Percentiles rank a stretch among this genome's conserved stretches.
These are phyloP conservation scores for Salvia sclarea DNA, from an alignment of 305 asterid genomes.

Conservation along the genomic window DNA sequence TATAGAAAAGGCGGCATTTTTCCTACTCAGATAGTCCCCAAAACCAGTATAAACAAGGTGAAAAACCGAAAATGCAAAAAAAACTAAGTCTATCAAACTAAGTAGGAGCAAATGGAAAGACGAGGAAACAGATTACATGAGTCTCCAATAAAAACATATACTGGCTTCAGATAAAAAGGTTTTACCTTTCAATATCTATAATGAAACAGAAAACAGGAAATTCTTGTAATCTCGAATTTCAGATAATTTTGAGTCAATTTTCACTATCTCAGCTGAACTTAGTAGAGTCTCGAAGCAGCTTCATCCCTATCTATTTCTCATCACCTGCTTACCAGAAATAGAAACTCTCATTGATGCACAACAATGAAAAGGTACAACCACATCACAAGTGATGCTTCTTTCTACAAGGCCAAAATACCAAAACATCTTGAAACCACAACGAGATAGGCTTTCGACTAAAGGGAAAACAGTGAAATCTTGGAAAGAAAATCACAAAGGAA, in stretches of 20 bases:
- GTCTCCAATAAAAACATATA: slow-evolving; percentile 6
- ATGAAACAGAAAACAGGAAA: slow-evolving; percentile 5
- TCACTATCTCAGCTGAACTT: slow-evolving; percentile 13
- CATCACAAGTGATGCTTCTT: slow-evolving; percentile 10
- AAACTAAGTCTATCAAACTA: neutral
- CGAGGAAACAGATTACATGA: neutral
- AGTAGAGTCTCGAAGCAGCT: neutral
- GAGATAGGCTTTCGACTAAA: neutral
- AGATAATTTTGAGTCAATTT: neutral
- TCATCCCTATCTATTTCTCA: neutral
- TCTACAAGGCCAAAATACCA: neutral
- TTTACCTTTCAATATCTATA: slow-evolving; percentile 28
- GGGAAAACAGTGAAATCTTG: slow-evolving; percentile 9
- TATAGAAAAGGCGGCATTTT: neutral
- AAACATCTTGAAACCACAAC: neutral
- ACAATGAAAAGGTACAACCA: neutral
- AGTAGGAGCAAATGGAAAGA: neutral
- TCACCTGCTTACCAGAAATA: slow-evolving; percentile 26
- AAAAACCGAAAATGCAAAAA: neutral
- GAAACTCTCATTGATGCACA: slow-evolving; percentile 24
- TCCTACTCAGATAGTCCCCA: neutral
- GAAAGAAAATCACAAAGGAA: neutral
- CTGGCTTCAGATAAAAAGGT: neutral
- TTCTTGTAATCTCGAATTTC: slow-evolving; percentile 7
- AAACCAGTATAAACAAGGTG: slow-evolving; percentile 11